Base-by-base conservation (phyloP, 2,329 filamentous ascomycete species). In the Penicillium olsonii region DNA sequence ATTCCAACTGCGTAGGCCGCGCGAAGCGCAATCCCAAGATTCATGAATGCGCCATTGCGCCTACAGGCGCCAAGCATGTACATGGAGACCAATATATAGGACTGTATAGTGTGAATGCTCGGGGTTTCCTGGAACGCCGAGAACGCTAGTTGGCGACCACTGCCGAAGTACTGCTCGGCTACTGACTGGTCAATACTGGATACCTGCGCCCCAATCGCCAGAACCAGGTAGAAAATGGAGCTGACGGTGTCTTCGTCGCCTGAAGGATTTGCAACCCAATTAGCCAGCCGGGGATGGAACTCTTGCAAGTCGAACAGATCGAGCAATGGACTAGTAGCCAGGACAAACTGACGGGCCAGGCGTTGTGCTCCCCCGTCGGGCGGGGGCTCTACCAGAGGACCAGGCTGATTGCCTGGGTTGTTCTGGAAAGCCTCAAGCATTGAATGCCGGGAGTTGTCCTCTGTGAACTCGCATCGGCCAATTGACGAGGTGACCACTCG, bases 1-100 rank as follows among this genome's bases (percentile, higher is more conserved):
- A 81, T 67, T 1, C 78, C 78, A 19, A 80, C 74, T 1, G 78
- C 76, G 53, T 80, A 80, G 1, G 77, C 76, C 11, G 77, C 75
- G 22, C 78, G 72, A 18, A 78, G 68, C n/a, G 78, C 77, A 45
- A 80, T 68, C 50, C 77, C 77, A 15, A 80, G 72, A 40, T 79
- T 76, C 57, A 80, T 71, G 46, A 78, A 80, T 5, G 78, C 77
- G 1, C 76, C 78, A 50, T 81, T 81, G 10, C 77, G 75, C 37
- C 78, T 74, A 48, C 75, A 79, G 10, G 75, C 75, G 22, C 77
- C 68, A 2, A 81, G 67, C 75, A 80, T 77, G 55, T 75, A 80
- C 53, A 80, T 72, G 1, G 77, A 73, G n/a, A 80, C 71, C 14
- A 80, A 56, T 5, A 76, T 67, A 55, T 79, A 80, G 2, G 76